Conservation (phyloP, 2,329 filamentous ascomycete genomes). For the Acrocalymma vagum region DNA sequence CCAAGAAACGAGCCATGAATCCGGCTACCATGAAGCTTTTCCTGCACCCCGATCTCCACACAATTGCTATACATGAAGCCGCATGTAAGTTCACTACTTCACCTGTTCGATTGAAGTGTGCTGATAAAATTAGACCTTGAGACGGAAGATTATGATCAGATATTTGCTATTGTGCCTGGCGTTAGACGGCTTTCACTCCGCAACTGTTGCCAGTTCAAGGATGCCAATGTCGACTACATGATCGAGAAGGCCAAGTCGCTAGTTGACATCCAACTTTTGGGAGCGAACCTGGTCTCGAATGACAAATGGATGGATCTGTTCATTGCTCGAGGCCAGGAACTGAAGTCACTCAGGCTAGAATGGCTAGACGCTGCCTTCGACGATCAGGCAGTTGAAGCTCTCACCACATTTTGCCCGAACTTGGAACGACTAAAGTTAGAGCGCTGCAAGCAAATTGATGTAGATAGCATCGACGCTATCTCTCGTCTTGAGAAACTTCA, state of each 20-base stretch:
- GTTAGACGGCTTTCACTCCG: conserved; percentile 77
- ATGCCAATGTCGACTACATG: conserved; percentile 82
- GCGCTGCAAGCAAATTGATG: conserved; percentile 78
- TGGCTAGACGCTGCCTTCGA: conserved; percentile 85
- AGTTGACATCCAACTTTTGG: conserved; percentile 79
- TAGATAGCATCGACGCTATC: conserved; percentile 71
- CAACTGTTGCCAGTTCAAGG: conserved; percentile 92
- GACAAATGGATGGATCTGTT: conserved; percentile 78
- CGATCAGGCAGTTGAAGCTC: conserved; percentile 70
- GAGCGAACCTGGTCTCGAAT: conserved; percentile 83
- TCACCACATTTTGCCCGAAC: conserved; percentile 71
- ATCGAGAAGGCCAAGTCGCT: conserved; percentile 74
- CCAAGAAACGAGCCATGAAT: conserved; percentile 68
- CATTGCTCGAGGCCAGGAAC: conserved; percentile 66
- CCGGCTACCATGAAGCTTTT: conserved; percentile 59
- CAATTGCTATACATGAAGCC: conserved; percentile 68
- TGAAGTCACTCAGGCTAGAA: conserved; percentile 79
- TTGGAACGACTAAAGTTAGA: conserved; percentile 81
- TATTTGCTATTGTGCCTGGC: conserved; percentile 77
- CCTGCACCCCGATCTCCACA: conserved; percentile 61
- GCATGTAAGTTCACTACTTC: conserved; percentile 55
- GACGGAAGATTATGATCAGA: conserved; percentile 78
- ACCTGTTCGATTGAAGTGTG: neutral
- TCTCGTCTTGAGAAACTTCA: conserved; percentile 69
- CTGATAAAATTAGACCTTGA: conserved; percentile 63